A percentile compares a stretch with the other conserved stretches of the same genome.
These are phyloP conservation scores for Stachybotrys elegans DNA, from an alignment of 2,329 filamentous ascomycete species.

Conservation along the genomic window DNA sequence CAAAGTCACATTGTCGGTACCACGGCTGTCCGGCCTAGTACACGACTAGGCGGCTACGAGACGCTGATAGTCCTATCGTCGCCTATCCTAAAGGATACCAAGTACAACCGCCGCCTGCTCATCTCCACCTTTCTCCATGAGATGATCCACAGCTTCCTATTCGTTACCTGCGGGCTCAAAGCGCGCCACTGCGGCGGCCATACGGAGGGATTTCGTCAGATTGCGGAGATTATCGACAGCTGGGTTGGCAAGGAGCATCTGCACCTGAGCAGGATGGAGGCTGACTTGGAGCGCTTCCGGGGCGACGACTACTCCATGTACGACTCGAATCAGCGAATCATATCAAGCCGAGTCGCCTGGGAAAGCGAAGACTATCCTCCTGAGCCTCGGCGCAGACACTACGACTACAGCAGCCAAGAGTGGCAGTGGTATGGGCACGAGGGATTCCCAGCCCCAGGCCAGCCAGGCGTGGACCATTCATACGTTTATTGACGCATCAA, in stretches of 20 bases:
- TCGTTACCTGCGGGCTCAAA: slow-evolving; percentile 55
- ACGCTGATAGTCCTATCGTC: slow-evolving; percentile 58
- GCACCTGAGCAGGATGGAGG: slow-evolving; percentile 55
- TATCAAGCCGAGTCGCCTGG: slow-evolving; percentile 14
- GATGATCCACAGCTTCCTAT: slow-evolving; percentile 62
- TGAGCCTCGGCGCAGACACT: slow-evolving; percentile 2
- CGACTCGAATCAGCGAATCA: slow-evolving; percentile 8
- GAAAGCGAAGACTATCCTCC: slow-evolving; percentile 9
- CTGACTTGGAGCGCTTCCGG: slow-evolving; percentile 52
- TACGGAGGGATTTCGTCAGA: slow-evolving; percentile 53
- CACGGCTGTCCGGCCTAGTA: slow-evolving; percentile 50
- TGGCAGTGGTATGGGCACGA: slow-evolving; percentile 31
- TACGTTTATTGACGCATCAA: slow-evolving; percentile 26
- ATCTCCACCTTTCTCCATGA: slow-evolving; percentile 64
- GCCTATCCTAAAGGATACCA: slow-evolving; percentile 49
- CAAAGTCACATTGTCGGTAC: slow-evolving; percentile 55
- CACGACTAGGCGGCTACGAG: slow-evolving; percentile 48
- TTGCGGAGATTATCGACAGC: slow-evolving; percentile 54
- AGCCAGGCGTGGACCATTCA: slow-evolving; percentile 18
- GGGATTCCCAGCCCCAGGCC: slow-evolving; percentile 21
- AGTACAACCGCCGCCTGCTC: slow-evolving; percentile 55
- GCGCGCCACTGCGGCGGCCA: slow-evolving; percentile 54
- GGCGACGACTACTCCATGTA: slow-evolving; percentile 19
- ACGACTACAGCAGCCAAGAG: slow-evolving; percentile 13
- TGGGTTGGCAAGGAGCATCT: slow-evolving; percentile 55